Evolutionary conservation across 129 eudicot species (phyloP), one percentile per base, ranked within the genome.

Genomic region (sunflower (Helianthus annuus)): DNA sequence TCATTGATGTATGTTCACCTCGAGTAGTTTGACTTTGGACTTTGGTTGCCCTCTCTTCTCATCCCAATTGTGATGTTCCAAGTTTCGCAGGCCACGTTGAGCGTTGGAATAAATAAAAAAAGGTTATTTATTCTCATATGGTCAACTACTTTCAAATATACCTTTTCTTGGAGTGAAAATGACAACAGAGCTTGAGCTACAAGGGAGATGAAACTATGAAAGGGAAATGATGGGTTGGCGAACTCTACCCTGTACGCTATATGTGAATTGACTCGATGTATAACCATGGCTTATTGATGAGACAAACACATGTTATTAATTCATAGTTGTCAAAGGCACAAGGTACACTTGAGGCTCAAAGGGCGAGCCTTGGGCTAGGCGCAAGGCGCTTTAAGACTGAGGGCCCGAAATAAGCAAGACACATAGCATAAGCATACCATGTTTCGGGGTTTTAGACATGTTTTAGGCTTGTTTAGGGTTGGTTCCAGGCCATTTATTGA

Each of bases 91-190:
- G 39, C 0, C 2, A 10, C 13, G 5, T 57, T 57, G 36, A 57
- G 63, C 15, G 11, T 24, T 57, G 63, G 24, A 57, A 57, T 57
- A n/a, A 22, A 55, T 55, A 16, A 55, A 17, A 2, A 5, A 17
- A 55, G 61, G 29, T 55, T 22, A 49, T 55, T 55, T 55, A 17
- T 55, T 55, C 61, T 55, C 61, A 55, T 55, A 2, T 55, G 29
- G 5, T 55, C 32, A 55, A 55, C 9, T 51, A 51, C 22, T n/a
- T 55, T 7, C 13, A 55, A n/a, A 51, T 51, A 8, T 51, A 0
- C 32, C 60, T 55, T 55, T 22, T 57, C n/a, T 57, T 24, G 64
- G 64, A 24, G n/a, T 57, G 64, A 10, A 38, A 57, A 22, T 27
- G 64, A 13, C n/a, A 59, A 27, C 64, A 59, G 5, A 24, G 64